Evolutionary conservation across 1,284 basidiomycete species (phyloP).

Genomic region (Fomes fomentarius): DNA sequence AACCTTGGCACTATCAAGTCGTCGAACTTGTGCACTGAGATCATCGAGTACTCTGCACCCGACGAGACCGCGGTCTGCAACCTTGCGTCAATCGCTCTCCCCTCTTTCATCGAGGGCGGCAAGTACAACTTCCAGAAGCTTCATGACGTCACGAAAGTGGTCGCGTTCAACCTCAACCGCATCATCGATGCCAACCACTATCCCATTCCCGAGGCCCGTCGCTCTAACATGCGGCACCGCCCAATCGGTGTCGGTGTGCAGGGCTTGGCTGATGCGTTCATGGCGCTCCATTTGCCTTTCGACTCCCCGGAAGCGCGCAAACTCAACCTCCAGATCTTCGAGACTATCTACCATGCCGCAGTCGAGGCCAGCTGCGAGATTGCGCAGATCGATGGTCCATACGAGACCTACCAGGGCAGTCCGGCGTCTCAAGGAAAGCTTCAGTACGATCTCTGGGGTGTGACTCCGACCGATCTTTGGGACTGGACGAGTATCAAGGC

Average conservation of each 20-base stretch:
- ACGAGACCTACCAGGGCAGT: constrained; percentile 92
- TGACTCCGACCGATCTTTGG: constrained; percentile 93
- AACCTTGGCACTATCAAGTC: constrained; percentile 99
- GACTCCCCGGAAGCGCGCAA: constrained; percentile 88
- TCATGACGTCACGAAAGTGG: constrained; percentile 93
- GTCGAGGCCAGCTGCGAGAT: constrained; percentile 93
- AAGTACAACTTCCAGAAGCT: constrained; percentile 93
- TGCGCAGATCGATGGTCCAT: constrained; percentile 82
- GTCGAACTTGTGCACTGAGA: constrained; percentile 98
- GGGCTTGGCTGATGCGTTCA: constrained; percentile 98
- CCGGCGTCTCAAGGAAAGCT: constrained; percentile 89
- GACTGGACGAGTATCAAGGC: constrained; percentile 92
- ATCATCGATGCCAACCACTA: constrained; percentile 97
- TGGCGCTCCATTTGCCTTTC: constrained; percentile 96
- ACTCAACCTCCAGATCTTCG: constrained; percentile 96
- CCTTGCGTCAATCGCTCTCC: constrained; percentile 95
- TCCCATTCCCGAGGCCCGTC: constrained; percentile 88
- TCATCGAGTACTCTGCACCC: constrained; percentile 97
- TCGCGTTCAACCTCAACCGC: constrained; percentile 91
- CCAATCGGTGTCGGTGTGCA: constrained; percentile 99
- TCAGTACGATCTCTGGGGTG: constrained; percentile 96
- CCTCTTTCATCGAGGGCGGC: constrained; percentile 79
- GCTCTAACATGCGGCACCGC: constrained; percentile 97
- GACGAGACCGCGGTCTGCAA: constrained; percentile 99
- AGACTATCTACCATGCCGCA: constrained; percentile 98